Base-by-base conservation (phyloP, 805 yeast genomes). In the Pichia gijzeniarum region DNA sequence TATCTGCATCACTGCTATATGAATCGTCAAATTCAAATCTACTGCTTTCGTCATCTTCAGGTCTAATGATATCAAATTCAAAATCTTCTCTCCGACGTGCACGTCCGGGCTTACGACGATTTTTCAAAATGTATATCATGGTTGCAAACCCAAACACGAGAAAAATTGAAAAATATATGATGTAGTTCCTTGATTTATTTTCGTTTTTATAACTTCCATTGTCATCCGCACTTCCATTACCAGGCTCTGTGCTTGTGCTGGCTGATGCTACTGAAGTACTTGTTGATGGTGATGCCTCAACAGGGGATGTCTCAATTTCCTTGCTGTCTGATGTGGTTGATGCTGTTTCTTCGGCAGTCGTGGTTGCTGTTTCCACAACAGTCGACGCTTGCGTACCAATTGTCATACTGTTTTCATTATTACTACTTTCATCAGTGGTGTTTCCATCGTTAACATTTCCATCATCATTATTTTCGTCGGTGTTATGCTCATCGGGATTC, bases 51-150 rank as follows among this genome's bases (percentile, higher is more conserved):
- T 54, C 56, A 17, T 74, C 79, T 51, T 82, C 85, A 7, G 84
- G 82, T 17, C 80, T 83, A 38, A 85, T 85, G 39, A 84, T 79
- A 58, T 85, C 95, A 57, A 85, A 82, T 58, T 85, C 93, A 56
- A 76, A 81, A 34, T 81, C 88, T 55, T 82, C 77, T 64, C 89
- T 67, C 58, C 84, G 67, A 63, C 86, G 69, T 47, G 65, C 59
- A 28, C 67, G 53, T 6, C 64, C 71, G 49, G 72, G 70, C 38
- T 60, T 64, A 36, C 60, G 57, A 61, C 67, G 53, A 21, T 47
- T 56, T 25, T 64, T 71, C 53, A 60, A 72, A 55, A 68, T 77
- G 50, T 62, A 68, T 57, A 67, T 63, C 50, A 65, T 68, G 12
- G 71, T 58, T 5, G 70, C 57, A 52, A 80, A 78, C 5, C 91